Conservation (phyloP, 495 filamentous ascomycete genomes). For the Podospora didyma region DNA sequence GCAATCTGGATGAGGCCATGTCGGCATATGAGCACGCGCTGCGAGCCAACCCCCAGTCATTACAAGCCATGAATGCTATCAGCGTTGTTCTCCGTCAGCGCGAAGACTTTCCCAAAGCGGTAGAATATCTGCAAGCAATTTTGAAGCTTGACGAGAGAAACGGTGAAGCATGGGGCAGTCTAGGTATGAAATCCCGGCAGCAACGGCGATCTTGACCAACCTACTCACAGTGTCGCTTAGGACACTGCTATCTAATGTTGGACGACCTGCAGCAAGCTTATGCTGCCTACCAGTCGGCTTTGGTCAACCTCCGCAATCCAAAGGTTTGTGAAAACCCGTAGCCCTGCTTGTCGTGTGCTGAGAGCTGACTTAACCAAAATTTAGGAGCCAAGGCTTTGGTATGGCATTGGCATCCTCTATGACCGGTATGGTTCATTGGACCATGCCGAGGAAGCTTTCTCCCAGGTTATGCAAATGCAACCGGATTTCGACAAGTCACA, state of each 20-base stretch:
- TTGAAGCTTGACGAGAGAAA: conserved; percentile 84
- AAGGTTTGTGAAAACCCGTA: conserved; percentile 64
- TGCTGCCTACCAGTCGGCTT: conserved; percentile 91
- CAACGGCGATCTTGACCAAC: neutral
- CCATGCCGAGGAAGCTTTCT: conserved; percentile 97
- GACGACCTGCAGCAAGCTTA: conserved; percentile 97
- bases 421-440: conserved; percentile 96
- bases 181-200: conserved; percentile 54
- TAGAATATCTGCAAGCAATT: conserved; percentile 89
- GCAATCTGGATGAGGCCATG: conserved; percentile 83
- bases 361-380: neutral
- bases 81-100: conserved; percentile 84
- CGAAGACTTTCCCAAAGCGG: conserved; percentile 89
- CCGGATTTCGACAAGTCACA: conserved; percentile 98
- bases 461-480: conserved; percentile 98
- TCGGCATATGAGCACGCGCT: conserved; percentile 85
- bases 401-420: conserved; percentile 97
- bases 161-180: conserved; percentile 94
- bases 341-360: neutral
- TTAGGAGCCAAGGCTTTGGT: conserved; percentile 98
- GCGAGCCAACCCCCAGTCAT: conserved; percentile 81
- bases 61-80: conserved; percentile 91
- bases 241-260: conserved; percentile 99
- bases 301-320: conserved; percentile 90
- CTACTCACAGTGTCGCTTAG: conserved; percentile 31